Conservation (phyloP, 495 filamentous ascomycete genomes). For the Poronia punctata region DNA sequence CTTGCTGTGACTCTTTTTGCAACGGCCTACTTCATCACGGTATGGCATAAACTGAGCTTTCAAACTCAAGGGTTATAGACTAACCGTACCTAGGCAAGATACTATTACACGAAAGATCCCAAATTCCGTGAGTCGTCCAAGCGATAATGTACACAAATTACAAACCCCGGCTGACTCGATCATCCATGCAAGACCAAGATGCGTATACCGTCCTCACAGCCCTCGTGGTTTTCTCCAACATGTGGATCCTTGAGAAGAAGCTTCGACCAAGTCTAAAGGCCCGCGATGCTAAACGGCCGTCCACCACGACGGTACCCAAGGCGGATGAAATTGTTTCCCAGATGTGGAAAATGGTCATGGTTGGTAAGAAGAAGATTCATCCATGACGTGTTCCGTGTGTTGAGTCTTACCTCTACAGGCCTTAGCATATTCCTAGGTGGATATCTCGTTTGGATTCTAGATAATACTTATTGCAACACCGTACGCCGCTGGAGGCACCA, state of each 20-base stretch:
- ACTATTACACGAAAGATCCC: slow-evolving; percentile 89
- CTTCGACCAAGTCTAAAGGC: slow-evolving; percentile 53
- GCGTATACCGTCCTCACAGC: slow-evolving; percentile 78
- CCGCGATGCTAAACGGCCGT: slow-evolving; percentile 43
- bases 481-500: slow-evolving; percentile 63
- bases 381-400: slow-evolving; percentile 3
- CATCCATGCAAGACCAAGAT: slow-evolving; percentile 72
- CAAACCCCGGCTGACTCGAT: too few relatives aligned
- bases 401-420: slow-evolving; percentile 31
- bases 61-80: too few relatives aligned
- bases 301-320: slow-evolving; percentile 39
- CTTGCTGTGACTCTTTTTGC: slow-evolving; percentile 55
- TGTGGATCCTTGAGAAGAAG: slow-evolving; percentile 84
- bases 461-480: slow-evolving; percentile 72
- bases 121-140: slow-evolving; percentile 51
- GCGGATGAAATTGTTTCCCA: slow-evolving; percentile 70
- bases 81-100: slow-evolving; percentile 70
- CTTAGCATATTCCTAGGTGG: slow-evolving; percentile 73
- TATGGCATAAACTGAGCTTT: slow-evolving; percentile 16
- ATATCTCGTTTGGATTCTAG: slow-evolving; percentile 81
- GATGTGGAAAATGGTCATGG: slow-evolving; percentile 50
- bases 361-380: slow-evolving; percentile 23
- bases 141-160: too few relatives aligned
- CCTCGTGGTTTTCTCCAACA: slow-evolving; percentile 67
- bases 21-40: slow-evolving; percentile 73